These are phyloP conservation scores for Schwanniomyces occidentalis DNA, from an alignment of 805 yeast species.

Conservation along the genomic window DNA sequence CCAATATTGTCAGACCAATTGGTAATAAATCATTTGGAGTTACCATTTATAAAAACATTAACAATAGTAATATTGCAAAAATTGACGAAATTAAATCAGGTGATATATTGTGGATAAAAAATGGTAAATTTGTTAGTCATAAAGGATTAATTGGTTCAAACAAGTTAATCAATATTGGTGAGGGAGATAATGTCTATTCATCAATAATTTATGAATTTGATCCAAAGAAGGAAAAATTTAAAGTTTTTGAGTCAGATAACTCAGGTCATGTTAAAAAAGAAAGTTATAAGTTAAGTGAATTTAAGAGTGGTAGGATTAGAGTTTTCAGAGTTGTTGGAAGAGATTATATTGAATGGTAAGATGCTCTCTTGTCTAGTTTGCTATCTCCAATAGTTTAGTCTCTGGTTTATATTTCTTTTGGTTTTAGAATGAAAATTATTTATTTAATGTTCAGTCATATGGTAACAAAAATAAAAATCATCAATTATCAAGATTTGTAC, in stretches of 20 bases:
- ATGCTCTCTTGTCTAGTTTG: too few species aligned
- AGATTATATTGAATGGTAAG: conserved; percentile 69
- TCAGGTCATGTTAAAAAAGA: conserved; percentile 56
- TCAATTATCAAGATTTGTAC: too few species aligned
- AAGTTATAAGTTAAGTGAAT: conserved; percentile 66
- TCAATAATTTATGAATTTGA: conserved; percentile 76
- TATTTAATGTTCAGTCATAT: not conserved
- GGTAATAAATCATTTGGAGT: conserved; percentile 75
- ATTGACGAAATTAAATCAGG: conserved; percentile 74
- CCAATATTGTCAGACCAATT: conserved; percentile 49
- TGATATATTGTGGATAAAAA: conserved; percentile 74
- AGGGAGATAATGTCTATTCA: conserved; percentile 43
- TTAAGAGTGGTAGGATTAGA: conserved; percentile 76
- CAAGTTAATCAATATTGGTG: conserved; percentile 56
- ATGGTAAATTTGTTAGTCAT: conserved; percentile 72
- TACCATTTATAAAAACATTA: conserved; percentile 56
- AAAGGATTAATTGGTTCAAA: conserved; percentile 44
- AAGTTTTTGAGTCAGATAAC: conserved; percentile 59
- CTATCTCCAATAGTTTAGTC: too few species aligned
- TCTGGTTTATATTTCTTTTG: too few species aligned
- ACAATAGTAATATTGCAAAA: conserved; percentile 43
- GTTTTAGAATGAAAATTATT: not conserved
- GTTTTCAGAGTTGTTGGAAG: conserved; percentile 80
- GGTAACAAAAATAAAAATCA: too few species aligned
- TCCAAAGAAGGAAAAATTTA: conserved; percentile 64